These are phyloP conservation scores for Crithidia fasciculata DNA, from an alignment of 208 protist species.

Conservation along the genomic window DNA sequence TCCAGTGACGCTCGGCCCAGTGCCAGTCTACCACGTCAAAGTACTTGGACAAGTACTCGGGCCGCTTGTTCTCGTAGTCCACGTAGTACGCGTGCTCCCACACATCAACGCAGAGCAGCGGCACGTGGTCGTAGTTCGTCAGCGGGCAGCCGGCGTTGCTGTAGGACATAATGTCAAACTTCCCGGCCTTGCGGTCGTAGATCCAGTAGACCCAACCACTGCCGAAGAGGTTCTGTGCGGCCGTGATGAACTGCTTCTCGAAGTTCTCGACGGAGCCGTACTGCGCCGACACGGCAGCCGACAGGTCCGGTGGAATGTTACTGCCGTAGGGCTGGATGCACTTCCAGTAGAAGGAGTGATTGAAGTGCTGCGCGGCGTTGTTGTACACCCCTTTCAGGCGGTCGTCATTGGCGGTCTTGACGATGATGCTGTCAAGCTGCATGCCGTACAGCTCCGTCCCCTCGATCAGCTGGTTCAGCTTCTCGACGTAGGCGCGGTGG, in stretches of 20 bases:
- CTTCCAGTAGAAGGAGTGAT: conserved; percentile 94
- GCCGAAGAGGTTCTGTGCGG: conserved; percentile 85
- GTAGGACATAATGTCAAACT: conserved; percentile 86
- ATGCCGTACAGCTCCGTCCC: conserved; percentile 84
- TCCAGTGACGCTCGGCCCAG: conserved; percentile 93
- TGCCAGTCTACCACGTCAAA: conserved; percentile 96
- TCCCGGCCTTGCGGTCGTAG: conserved; percentile 60
- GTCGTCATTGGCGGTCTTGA: conserved; percentile 47
- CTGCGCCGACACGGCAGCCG: conserved; percentile 68
- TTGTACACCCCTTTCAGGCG: conserved; percentile 78
- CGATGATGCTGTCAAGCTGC: conserved; percentile 88
- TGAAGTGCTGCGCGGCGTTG: conserved; percentile 93
- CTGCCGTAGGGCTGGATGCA: conserved; percentile 90
- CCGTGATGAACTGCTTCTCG: conserved; percentile 74
- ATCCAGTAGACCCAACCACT: conserved; percentile 93
- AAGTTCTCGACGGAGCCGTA: conserved; percentile 89
- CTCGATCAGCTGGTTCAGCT: conserved; percentile 90
- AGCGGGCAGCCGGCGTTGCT: conserved; percentile 88
- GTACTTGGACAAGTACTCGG: conserved; percentile 87
- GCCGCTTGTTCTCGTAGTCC: conserved; percentile 93
- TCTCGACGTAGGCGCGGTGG: conserved; percentile 90
- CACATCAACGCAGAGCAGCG: conserved; percentile 91
- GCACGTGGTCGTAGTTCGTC: conserved; percentile 53
- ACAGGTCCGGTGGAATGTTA: conserved; percentile 88
- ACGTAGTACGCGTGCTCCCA: conserved; percentile 97